Conservation (phyloP, 192 early-diverging fungal species). For the Linnemannia elongata region DNA sequence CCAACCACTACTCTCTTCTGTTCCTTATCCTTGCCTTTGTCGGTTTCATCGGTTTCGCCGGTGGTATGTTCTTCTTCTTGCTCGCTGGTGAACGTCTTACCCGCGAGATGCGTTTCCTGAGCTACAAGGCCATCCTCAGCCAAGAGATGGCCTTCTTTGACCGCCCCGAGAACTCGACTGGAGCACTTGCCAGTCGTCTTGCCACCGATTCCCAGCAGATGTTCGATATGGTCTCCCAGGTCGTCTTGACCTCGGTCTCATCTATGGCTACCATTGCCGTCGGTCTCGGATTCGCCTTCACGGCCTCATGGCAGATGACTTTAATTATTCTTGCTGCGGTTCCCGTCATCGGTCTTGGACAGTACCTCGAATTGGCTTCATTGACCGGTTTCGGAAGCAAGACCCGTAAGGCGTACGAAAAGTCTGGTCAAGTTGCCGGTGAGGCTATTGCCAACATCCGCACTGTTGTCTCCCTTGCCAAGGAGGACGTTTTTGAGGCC, state of each 20-base stretch:
- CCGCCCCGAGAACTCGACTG: constrained; percentile 76
- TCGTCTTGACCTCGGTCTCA: constrained; percentile 64
- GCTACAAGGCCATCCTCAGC: constrained; percentile 79
- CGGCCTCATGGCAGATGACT: constrained; percentile 84
- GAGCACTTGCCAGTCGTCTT: constrained; percentile 84
- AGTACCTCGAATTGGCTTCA: constrained; percentile 65
- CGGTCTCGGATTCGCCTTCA: constrained; percentile 75
- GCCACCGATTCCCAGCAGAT: constrained; percentile 79
- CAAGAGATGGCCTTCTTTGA: constrained; percentile 95
- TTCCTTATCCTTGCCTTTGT: constrained; percentile 51
- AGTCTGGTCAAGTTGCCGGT: constrained; percentile 83
- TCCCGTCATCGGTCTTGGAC: constrained; percentile 70
- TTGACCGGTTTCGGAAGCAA: constrained; percentile 72
- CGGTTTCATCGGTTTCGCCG: constrained; percentile 41
- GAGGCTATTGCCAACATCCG: constrained; percentile 90
- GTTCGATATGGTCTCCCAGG: constrained; percentile 61
- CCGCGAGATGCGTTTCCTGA: constrained; percentile 70
- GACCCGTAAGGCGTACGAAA: constrained; percentile 82
- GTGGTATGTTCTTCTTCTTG: constrained; percentile 62
- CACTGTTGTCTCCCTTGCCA: constrained; percentile 86
- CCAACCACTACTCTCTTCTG: constrained; percentile 47
- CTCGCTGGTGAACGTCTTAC: constrained; percentile 63
- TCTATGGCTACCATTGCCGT: constrained; percentile 49
- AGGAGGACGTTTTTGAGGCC: constrained; percentile 77
- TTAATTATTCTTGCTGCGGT: constrained; percentile 76